Base-by-base conservation (phyloP, 2,329 filamentous ascomycete genomes). In the Achaetomium macrosporum region DNA sequence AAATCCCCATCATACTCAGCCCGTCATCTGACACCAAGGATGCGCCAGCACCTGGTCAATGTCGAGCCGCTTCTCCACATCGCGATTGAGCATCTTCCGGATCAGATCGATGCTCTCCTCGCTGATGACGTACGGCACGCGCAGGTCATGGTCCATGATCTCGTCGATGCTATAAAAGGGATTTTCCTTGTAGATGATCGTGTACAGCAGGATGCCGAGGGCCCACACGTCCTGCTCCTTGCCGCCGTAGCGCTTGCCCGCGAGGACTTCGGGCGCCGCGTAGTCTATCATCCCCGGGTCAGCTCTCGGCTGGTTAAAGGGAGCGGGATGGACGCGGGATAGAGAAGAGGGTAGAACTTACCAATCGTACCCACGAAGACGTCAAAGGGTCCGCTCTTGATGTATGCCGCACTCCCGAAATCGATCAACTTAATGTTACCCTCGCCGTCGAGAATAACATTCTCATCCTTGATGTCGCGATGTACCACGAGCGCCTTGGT, bases 151-250 rank as follows among this genome's bases (percentile, higher is more conserved):
- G 68, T 99, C 93, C 82, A 97, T 95, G 65, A 99, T 99, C 75
- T 99, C 93, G 69, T 99, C 93, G 64, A 97, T 93, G 70, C 88
- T 95, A 78, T 97, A 97, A 70, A 96, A 99, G 0, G 93, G 92
- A 66, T 99, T 99, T 73, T 99, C 93, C 73, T 97, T 99, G 79
- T 99, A 99, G 65, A 97, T 87, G 65, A 99, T 96, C 29, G 93
- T 99, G 75, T 99, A 99, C 13, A 99, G 82, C 25, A 99, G 79
- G 64, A 99, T 97, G 20, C 93, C 93, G 15, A 99, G 79, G 1
- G 93, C 93, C 93, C 93, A 99, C 30, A 99, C 90, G 66, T 99
- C 93, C 74, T 99, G 93, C 69, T 96, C 92, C 71, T 95, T 96
- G 65, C 93, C 93, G 60, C 87, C 83, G 71, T 99, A 99, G 15